phyloP scores from a whole-genome alignment of 805 yeast genomes.

The Kazachstania bromeliacearum region DNA sequence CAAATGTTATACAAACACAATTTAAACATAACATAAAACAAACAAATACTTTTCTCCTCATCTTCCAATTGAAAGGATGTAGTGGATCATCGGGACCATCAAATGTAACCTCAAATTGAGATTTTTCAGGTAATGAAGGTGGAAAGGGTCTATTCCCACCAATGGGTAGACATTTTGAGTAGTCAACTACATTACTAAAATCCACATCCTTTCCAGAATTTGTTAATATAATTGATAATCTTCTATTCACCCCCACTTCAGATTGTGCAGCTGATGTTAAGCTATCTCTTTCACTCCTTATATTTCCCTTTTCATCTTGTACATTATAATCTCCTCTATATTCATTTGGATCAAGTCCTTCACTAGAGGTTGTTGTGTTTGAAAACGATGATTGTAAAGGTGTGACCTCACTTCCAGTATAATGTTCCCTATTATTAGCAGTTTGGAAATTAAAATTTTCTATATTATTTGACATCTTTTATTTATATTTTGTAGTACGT shows the following conservation, averaged over 20 bases:
- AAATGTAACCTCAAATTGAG: slow-evolving; percentile 55
- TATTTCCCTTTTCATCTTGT: not conserved
- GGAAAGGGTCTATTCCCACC: slow-evolving; percentile 62
- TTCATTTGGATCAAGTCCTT: not conserved
- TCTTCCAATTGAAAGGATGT: slow-evolving; percentile 74
- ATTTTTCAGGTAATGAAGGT: slow-evolving; percentile 46
- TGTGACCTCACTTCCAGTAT: too few relatives aligned
- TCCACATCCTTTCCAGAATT: slow-evolving; percentile 3
- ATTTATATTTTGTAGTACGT: too few relatives aligned
- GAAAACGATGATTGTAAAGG: too few relatives aligned
- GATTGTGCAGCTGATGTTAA: slow-evolving; percentile 6
- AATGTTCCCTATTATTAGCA: too few relatives aligned
- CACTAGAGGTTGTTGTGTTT: too few relatives aligned
- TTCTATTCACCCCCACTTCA: slow-evolving; percentile 4
- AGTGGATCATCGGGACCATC: slow-evolving; percentile 73
- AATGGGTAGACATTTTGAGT: slow-evolving; percentile 34
- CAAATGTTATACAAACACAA: slow-evolving; percentile 54
- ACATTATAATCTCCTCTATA: not conserved
- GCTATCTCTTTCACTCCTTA: not conserved
- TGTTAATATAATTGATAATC: slow-evolving; percentile 6
- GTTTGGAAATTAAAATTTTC: too few relatives aligned
- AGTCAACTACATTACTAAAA: slow-evolving; percentile 5
- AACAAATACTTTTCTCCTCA: slow-evolving; percentile 36
- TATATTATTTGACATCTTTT: too few relatives aligned
- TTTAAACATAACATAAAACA: slow-evolving; percentile 38